Percentiles rank a stretch among this genome's conserved stretches.
These are phyloP conservation scores for Ustilaginoidea virens DNA, from an alignment of 2,329 filamentous ascomycete species.

Conservation along the genomic window DNA sequence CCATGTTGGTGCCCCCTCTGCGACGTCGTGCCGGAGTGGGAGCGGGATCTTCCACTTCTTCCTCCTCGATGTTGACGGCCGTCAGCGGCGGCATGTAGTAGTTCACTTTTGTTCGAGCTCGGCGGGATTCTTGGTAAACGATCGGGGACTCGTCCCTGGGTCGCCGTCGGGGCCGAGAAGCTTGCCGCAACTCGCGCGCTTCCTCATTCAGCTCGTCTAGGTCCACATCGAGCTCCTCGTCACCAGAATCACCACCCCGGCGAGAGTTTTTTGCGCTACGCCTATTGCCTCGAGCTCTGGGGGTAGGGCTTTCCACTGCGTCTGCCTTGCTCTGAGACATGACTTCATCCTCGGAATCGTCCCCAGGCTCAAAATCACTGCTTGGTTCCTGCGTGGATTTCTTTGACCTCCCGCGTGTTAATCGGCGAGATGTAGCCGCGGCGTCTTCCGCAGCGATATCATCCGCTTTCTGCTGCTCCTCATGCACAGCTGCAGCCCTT, in stretches of 20 bases:
- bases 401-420: conserved; percentile 29
- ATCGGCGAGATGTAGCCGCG: conserved; percentile 24
- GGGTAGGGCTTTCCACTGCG: conserved; percentile 31
- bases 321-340: conserved; percentile 29
- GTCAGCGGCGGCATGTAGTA: conserved; percentile 70
- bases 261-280: conserved; percentile 29
- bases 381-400: conserved; percentile 36
- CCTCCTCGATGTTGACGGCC: conserved; percentile 49
- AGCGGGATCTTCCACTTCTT: conserved; percentile 51
- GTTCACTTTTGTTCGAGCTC: conserved; percentile 50
- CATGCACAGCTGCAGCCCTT: conserved; percentile 15
- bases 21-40: conserved; percentile 56
- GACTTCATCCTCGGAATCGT: conserved; percentile 41
- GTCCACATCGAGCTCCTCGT: conserved; percentile 43
- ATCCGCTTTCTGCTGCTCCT: conserved; percentile 14
- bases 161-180: conserved; percentile 35
- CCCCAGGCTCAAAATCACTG: conserved; percentile 45
- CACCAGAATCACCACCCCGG: conserved; percentile 35
- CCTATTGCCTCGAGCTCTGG: conserved; percentile 29
- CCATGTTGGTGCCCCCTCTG: conserved; percentile 39
- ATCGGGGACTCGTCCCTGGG: conserved; percentile 37
- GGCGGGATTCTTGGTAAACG: conserved; percentile 40
- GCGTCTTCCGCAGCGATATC: conserved; percentile 15
- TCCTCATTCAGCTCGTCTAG: conserved; percentile 51
- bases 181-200: conserved; percentile 42